Conservation (phyloP, 495 filamentous ascomycete species). For the Achaetomiella virescens region DNA sequence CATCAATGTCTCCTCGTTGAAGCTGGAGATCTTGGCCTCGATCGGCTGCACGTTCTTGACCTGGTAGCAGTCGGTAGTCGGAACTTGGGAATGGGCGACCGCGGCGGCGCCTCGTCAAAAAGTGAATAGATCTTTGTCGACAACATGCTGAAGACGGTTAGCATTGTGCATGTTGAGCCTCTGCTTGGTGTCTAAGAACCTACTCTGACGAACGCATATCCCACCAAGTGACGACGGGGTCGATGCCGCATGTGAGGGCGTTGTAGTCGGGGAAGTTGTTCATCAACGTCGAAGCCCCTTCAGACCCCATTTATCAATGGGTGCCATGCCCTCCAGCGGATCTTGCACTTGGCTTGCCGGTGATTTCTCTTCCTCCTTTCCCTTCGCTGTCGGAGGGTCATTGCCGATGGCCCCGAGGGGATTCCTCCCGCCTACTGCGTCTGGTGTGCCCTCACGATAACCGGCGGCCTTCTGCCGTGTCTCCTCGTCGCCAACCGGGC, state of each 20-base stretch:
- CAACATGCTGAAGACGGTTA: constrained; percentile 24
- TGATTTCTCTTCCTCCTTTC: constrained; percentile 37
- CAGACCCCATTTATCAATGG: constrained; percentile 74
- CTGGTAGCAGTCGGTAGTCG: constrained; percentile 76
- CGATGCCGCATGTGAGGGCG: constrained; percentile 68
- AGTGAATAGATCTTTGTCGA: constrained; percentile 53
- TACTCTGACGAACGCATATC: constrained; percentile 78
- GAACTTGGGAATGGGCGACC: constrained; percentile 72
- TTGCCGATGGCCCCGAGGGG: constrained; percentile 44
- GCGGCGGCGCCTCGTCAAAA: constrained; percentile 62
- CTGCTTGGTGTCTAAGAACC: constrained; percentile 21
- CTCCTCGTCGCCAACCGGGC: constrained; percentile 33
- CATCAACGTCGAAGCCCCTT: constrained; percentile 70
- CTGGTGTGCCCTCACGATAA: constrained; percentile 39
- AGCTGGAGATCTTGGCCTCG: constrained; percentile 68
- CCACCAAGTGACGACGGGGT: constrained; percentile 64
- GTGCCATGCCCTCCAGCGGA: constrained; percentile 68
- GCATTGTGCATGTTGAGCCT: neutral
- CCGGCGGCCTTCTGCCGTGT: constrained; percentile 36
- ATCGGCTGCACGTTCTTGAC: constrained; percentile 82
- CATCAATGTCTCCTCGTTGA: constrained; percentile 87
- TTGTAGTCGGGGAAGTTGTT: constrained; percentile 72
- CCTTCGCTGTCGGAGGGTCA: constrained; percentile 35
- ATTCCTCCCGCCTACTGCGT: constrained; percentile 30
- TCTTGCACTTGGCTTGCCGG: constrained; percentile 38